These are phyloP conservation scores for Pichia sp. DNA, from an alignment of 1,139 yeast species.

Conservation along the genomic window DNA sequence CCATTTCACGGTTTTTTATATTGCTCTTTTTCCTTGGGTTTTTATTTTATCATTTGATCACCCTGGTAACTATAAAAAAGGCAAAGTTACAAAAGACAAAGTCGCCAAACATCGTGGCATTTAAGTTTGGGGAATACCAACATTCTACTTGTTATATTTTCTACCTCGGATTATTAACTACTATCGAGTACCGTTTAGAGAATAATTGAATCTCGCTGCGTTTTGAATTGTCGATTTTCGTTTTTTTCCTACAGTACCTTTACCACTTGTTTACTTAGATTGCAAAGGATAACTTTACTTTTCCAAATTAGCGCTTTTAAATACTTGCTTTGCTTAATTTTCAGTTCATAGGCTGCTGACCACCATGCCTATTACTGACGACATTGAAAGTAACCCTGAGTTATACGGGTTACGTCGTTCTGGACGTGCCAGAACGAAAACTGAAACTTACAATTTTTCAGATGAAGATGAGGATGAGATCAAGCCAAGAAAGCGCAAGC, in stretches of 20 bases:
- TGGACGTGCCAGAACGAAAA: constrained; percentile 55
- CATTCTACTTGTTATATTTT: too few species aligned
- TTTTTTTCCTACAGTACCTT: neutral
- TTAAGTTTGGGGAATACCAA: too few species aligned
- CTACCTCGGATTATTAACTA: neutral
- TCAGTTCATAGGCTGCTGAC: neutral
- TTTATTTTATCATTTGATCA: too few species aligned
- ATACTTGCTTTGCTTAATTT: neutral
- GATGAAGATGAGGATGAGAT: constrained; percentile 30
- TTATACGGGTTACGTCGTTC: constrained; percentile 89
- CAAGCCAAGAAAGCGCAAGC: constrained; percentile 30
- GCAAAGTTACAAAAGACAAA: too few species aligned
- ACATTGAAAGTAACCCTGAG: constrained; percentile 67
- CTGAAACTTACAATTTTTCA: constrained; percentile 19
- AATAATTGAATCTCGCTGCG: neutral
- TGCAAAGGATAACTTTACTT: neutral
- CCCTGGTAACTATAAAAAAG: too few species aligned
- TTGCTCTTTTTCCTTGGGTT: too few species aligned
- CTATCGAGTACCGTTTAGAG: neutral
- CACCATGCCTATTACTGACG: constrained; percentile 35
- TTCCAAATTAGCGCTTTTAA: neutral
- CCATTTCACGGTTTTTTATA: too few species aligned
- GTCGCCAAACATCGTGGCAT: too few species aligned
- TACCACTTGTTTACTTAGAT: neutral
- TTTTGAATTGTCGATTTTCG: neutral